Evolutionary conservation across 257 asterid species (phyloP), one percentile per base, ranked within the genome.

Genomic region (Knoxia roxburghii): DNA sequence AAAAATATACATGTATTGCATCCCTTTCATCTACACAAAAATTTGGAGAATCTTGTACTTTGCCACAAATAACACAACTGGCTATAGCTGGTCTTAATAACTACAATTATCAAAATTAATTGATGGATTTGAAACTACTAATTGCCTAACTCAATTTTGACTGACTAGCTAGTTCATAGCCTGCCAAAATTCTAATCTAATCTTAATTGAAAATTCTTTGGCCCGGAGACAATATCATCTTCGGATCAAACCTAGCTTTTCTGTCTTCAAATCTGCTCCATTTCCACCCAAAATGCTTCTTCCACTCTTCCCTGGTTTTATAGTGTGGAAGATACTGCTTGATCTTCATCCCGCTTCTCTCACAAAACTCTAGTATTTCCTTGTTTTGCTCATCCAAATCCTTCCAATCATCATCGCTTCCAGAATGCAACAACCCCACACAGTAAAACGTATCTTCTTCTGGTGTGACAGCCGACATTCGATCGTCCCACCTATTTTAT

Each of bases 281-380:
- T 52, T 73, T 79, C 17, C 68, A 24, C 51, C 79, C 84, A 49
- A 79, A 79, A 79, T 79, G 81, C 17, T 73, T 57, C 67, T 29
- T 41, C 84, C 84, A 79, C 1, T 79, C 76, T 32, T 69, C 52
- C 57, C 43, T 69, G 40, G 67, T 72, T 20, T 61, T 62, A 64
- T 69, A 76, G 58, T 76, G 77, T 1, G 84, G 84, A 62, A 79
- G 81, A 70, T 79, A 79, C 15, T 79, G 81, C 75, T 79, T 79
- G 14, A 76, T 73, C 33, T 72, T 50, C 21, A 69, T 66, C 5
- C 18, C 81, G 66, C 14, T 69, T 73, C 70, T 51, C 37, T 73
- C 67, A 67, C 79, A 79, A 41, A 68, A 73, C 39, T 72, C 71
- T 32, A 79, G 4, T 55, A 76, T 73, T 64, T 73, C 72, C 7